Percentiles rank a stretch among this genome's conserved stretches.
These are phyloP conservation scores for Carpinus viminea DNA, from an alignment of 306 rosid genomes.

Conservation along the genomic window DNA sequence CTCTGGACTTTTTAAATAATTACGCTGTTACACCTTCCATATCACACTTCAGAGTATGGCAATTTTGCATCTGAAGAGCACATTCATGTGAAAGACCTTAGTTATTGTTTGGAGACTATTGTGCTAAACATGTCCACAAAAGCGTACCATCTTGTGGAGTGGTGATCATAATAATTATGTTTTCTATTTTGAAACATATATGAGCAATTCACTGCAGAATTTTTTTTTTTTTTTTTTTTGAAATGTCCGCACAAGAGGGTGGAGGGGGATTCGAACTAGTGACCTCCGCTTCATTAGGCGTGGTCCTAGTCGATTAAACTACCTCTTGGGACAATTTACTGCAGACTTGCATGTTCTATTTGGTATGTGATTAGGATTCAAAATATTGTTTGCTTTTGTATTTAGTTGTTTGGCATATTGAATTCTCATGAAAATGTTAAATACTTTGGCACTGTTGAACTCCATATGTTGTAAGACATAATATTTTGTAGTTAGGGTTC, in stretches of 20 bases:
- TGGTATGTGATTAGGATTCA: background rate
- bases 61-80: background rate
- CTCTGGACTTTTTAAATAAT: background rate
- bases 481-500: background rate
- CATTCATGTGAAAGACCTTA: background rate
- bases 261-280: too few species aligned
- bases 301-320: too few species aligned
- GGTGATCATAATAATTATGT: constrained; percentile 1
- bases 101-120: background rate
- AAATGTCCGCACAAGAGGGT: too few species aligned
- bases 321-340: too few species aligned
- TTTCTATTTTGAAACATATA: background rate
- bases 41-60: too few species aligned
- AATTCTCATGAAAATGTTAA: background rate
- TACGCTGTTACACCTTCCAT: background rate
- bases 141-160: background rate
- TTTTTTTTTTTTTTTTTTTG: too few species aligned
- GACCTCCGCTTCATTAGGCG: too few species aligned
- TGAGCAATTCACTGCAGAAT: background rate
- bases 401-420: background rate
- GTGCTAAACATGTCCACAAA: background rate
- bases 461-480: background rate
- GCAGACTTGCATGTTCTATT: background rate
- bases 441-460: background rate
- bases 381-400: background rate